These are phyloP conservation scores for Penicillium griseofulvum DNA, from an alignment of 2,329 filamentous ascomycete genomes.

Conservation along the genomic window DNA sequence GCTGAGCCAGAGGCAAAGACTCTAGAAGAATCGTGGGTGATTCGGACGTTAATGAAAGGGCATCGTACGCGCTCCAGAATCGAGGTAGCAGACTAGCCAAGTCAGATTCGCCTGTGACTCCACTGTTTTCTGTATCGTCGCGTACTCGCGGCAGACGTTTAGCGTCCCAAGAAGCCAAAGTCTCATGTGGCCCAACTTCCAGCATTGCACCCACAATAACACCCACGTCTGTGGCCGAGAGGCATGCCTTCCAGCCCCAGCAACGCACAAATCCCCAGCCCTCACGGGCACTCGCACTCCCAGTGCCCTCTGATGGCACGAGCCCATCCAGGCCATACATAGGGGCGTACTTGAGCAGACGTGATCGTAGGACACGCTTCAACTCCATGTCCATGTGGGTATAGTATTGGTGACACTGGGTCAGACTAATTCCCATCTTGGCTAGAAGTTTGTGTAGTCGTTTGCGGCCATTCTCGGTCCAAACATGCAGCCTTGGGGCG, in stretches of 20 bases:
- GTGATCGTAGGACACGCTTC: slow-evolving; percentile 79
- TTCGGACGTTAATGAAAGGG: slow-evolving; percentile 48
- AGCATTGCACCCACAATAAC: slow-evolving; percentile 88
- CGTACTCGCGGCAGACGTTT: slow-evolving; percentile 27
- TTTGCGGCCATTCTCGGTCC: slow-evolving; percentile 86
- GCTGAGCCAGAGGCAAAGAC: slow-evolving; percentile 77
- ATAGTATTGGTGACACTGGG: slow-evolving; percentile 92
- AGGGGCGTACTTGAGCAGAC: slow-evolving; percentile 85
- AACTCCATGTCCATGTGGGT: slow-evolving; percentile 98
- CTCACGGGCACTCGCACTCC: slow-evolving; percentile 72
- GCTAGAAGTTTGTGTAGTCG: slow-evolving; percentile 89
- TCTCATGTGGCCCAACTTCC: slow-evolving; percentile 67
- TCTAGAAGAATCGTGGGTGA: slow-evolving; percentile 61
- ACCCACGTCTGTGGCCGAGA: slow-evolving; percentile 91
- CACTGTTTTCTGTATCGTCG: slow-evolving; percentile 17
- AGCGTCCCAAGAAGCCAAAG: slow-evolving; percentile 33
- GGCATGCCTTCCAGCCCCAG: slow-evolving; percentile 95
- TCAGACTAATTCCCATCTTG: slow-evolving; percentile 95
- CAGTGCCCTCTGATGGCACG: slow-evolving; percentile 73
- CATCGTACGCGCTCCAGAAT: slow-evolving; percentile 61
- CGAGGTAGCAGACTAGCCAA: slow-evolving; percentile 42
- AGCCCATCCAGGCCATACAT: slow-evolving; percentile 92
- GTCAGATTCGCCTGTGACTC: slow-evolving; percentile 24
- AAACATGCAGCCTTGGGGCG: slow-evolving; percentile 86
- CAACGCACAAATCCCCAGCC: slow-evolving; percentile 96